Base-by-base conservation (phyloP, 2,329 filamentous ascomycete species). In the Zopfia rhizophila region DNA sequence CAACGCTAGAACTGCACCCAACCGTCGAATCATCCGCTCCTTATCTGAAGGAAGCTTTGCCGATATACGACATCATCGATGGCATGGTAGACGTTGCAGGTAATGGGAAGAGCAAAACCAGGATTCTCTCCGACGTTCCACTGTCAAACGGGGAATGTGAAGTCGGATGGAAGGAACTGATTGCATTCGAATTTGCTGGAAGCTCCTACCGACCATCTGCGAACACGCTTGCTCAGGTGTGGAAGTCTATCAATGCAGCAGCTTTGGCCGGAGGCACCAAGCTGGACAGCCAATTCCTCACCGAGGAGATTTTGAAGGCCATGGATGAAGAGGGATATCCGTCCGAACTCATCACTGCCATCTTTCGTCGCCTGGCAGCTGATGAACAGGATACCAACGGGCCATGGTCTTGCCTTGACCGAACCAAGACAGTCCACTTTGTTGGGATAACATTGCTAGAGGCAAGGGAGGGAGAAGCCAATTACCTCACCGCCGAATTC, bases 61-160 rank as follows among this genome's bases (percentile, higher is more conserved):
- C 74, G 2, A 47, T 71, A 2, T 78, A 75, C 48, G 61, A 72
- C 18, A 55, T 65, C 12, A 50, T 63, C n/a, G 55, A 53, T 24
- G 55, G 58, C 6, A 60, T 63, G 2, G 58, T 63, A 4, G 57
- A 68, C 39, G 58, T 66, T 8, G 55, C 46, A 6, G 33, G 60
- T 63, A 65, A 66, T 37, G 56, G 60, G 38, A 51, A 48, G 18
- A 64, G 65, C 19, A 76, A 76, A 48, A 56, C 64, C 4, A 48
- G 61, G 27, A 45, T 83, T 2, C 79, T 82, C 51, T 64, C 63
- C 7, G 69, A 83, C 58, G 71, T 83, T 3, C 82, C 82, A 2
- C 63, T 83, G 14, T 83, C 81, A 13, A 57, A 74, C 12, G 72
- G 60, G 5, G 76, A 84, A 57, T 84, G 80, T 52, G 70, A 78